Percentiles rank a stretch among this genome's conserved stretches.
Conservation (phyloP, 768 basidiomycete genomes). For the Boletus reticulatus region DNA sequence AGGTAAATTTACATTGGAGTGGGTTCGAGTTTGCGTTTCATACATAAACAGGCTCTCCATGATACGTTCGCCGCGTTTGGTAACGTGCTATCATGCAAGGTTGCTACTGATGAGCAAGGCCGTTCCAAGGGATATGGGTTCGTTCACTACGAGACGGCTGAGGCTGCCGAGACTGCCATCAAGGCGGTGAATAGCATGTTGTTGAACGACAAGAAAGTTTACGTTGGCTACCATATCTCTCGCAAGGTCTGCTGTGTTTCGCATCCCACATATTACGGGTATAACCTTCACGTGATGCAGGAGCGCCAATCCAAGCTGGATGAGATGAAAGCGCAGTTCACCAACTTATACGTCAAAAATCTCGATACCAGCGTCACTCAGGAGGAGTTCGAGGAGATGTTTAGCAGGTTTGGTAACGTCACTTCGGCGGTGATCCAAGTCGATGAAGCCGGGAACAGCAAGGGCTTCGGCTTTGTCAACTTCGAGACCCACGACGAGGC, state of each 20-base stretch:
- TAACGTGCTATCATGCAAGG: conserved; percentile 98
- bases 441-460: conserved; percentile 90
- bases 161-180: conserved; percentile 94
- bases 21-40: background rate
- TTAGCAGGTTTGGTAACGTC: conserved; percentile 72
- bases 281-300: conserved; percentile 33
- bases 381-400: conserved; percentile 84
- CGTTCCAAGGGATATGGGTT: conserved; percentile 98
- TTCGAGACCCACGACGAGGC: conserved; percentile 92
- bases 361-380: conserved; percentile 80
- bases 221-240: conserved; percentile 95
- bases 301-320: conserved; percentile 98
- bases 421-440: conserved; percentile 85
- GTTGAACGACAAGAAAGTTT: conserved; percentile 99
- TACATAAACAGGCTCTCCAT: conserved; percentile 76
- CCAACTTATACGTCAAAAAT: conserved; percentile 99
- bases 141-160: conserved; percentile 98
- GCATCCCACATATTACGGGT: too few relatives aligned
- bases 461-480: conserved; percentile 99
- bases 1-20: conserved; percentile 43
- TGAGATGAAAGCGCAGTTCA: conserved; percentile 96
- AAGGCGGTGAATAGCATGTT: conserved; percentile 99
- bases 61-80: conserved; percentile 99
- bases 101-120: conserved; percentile 94
- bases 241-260: conserved; percentile 64